Base-by-base conservation (phyloP, 495 filamentous ascomycete species). In the Alectoria sarmentosa region DNA sequence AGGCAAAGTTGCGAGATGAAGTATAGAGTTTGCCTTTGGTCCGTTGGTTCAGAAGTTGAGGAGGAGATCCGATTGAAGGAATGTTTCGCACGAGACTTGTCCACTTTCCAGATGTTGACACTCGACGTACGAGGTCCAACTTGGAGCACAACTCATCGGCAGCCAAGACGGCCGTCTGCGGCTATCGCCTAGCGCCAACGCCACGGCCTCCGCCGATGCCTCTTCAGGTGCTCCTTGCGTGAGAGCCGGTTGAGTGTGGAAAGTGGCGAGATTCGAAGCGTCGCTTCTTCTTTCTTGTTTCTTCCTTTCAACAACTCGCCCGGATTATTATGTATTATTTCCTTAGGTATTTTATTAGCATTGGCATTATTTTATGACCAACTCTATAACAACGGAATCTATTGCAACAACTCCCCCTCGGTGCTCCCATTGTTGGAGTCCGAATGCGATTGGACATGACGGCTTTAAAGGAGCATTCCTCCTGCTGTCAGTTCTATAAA, bases 391-490 rank as follows among this genome's bases (percentile, higher is more conserved):
- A 17, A 56, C 34, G 21, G 21, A 32, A 32, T 17, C 28, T 28
- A 58, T 58, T 14, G 34, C 57, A 59, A 39, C 34, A 19, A 59
- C 38, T 59, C 26, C 38, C 57, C 28, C 15, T 42, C 9, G 34
- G 21, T 59, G 57, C n/a, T 39, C 9, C 34, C 34, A 19, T 36
- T 26, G 26, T 59, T 42, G 38, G 21, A 23, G 7, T 1, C 6
- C 28, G 15, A n/a, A 59, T 42, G 57, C 57, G 57, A 59, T 59
- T 59, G 57, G 57, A 38, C 57, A 23, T 26, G 23, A 10, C 26
- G 34, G 1, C 13, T 32, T 26, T 14, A 5, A 19, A 28, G 21
- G 4, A 14, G 4, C 49, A 0, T 17, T 54, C 14, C 23, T 34
- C 15, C 34, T 61, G 59, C 41, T 32, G 4, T 26, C 41, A 44